Evolutionary conservation across 2,329 filamentous ascomycete species (phyloP).

Genomic region (Ophiosphaerella korrae): DNA sequence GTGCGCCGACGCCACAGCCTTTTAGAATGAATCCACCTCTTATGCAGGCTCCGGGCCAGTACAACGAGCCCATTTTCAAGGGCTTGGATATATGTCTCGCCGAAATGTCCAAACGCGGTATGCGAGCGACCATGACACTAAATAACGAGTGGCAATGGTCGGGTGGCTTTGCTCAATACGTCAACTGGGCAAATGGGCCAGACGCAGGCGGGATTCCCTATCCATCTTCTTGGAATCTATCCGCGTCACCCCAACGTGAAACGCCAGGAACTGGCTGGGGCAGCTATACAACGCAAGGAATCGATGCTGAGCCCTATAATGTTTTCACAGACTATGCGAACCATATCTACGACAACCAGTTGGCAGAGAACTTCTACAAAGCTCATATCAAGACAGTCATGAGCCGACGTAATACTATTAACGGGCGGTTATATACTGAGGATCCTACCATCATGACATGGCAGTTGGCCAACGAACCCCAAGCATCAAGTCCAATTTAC

Average conservation of each 20-base stretch:
- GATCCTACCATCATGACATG: slow-evolving; percentile 50
- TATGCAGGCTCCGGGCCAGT: slow-evolving; percentile 44
- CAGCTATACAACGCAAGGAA: slow-evolving; percentile 43
- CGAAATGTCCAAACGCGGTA: slow-evolving; percentile 48
- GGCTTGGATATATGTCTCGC: slow-evolving; percentile 47
- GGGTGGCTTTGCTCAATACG: slow-evolving; percentile 47
- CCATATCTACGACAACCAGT: slow-evolving; percentile 42
- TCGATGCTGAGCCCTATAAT: slow-evolving; percentile 40
- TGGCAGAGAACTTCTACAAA: slow-evolving; percentile 45
- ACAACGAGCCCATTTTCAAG: slow-evolving; percentile 47
- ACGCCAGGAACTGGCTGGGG: slow-evolving; percentile 47
- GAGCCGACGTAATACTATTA: slow-evolving; percentile 44
- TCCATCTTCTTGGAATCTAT: slow-evolving; percentile 47
- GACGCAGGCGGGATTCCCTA: slow-evolving; percentile 37
- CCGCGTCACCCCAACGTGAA: slow-evolving; percentile 41
- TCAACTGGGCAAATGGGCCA: slow-evolving; percentile 46
- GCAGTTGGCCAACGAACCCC: slow-evolving; percentile 50
- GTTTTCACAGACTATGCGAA: slow-evolving; percentile 40
- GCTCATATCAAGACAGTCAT: slow-evolving; percentile 46
- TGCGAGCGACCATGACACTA: slow-evolving; percentile 50
- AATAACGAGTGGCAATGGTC: slow-evolving; percentile 49
- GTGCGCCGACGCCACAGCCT: slow-evolving; percentile 45
- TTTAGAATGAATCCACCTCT: slow-evolving; percentile 48
- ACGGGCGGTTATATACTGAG: slow-evolving; percentile 43
- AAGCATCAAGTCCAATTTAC: slow-evolving; percentile 32